Evolutionary conservation across 2,329 filamentous ascomycete species (phyloP), one percentile per base, ranked within the genome.

Genomic region (Aspergillus felis): DNA sequence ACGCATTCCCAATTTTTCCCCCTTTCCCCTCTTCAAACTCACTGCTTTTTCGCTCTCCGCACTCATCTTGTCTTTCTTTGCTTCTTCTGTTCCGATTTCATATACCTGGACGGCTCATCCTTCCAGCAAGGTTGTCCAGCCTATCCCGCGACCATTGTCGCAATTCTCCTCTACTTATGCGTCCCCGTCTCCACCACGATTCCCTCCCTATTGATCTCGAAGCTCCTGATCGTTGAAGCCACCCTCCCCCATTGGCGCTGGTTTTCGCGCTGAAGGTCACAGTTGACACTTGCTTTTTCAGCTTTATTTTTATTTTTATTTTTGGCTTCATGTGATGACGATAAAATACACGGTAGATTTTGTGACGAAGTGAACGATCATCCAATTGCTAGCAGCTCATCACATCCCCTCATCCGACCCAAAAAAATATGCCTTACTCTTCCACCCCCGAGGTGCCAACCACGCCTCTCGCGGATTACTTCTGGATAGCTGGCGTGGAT

Each of bases 381-480:
- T 47, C n/a, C 24, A 47, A 22, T 12, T 29, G 28, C 28, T 14
- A 24, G 12, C 44, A 47, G 22, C 44, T 24, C 44, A 22, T 20
- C 60, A 63, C 59, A 58, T 61, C 58, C 56, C 57, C 57, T 57
- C 57, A 57, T 42, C 50, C 46, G 53, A 54, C 41, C 60, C 56
- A 61, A 59, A 56, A 56, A 55, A 58, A 57, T 58, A 75, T 76
- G 68, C 67, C 66, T 32, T 64, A 70, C 51, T 62, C 65, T 49
- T 63, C 71, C 49, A 49, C 71, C 47, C 64, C 74, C 54, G 77
- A 81, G 58, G 65, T 71, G 56, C 76, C 78, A 50, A 78, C 79
- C 58, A 77, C 78, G 55, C 84, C 85, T 55, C 81, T 87, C 55
- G 85, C 85, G 66, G 85, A 87, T 71, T 86, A 84, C 72, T 87